Base-by-base conservation (phyloP, 495 filamentous ascomycete species). In the Hypoxylon crocopeplum region DNA sequence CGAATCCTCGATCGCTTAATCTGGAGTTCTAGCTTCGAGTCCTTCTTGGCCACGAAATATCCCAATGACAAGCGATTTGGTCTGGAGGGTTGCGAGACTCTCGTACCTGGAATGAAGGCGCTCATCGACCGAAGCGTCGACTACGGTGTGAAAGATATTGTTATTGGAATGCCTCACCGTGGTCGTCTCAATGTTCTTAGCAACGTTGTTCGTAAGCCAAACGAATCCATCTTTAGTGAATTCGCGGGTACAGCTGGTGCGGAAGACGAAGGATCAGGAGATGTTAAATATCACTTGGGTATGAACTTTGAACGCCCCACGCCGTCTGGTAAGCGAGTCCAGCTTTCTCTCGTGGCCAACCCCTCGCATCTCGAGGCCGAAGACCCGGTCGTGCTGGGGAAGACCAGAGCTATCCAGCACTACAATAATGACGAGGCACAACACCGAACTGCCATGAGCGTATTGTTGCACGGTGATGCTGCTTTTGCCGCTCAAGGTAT, bases 241-340 rank as follows among this genome's bases (percentile, higher is more conserved):
- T 98, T 98, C 67, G 89, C 88, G 53, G 94, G 94, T 56, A 89
- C 90, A 32, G 77, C 90, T 27, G 93, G 91, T 67, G 89, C 92
- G 20, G 87, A 87, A 54, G 94, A 98, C 67, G 94, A 98, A 76
- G 94, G 94, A 52, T 98, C 95, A 42, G 94, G 94, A 59, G 94
- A 98, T 74, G 94, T 98, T 72, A 98, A 98, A 75, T 98, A 98
- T 78, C 94, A 98, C 79, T 78, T 98, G 68, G 94, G 94, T 66
- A 98, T 98, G 94, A 98, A 98, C 79, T 98, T 98, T 68, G 95
- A 98, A 78, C 91, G 94, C 44, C 94, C 94, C 25, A 98, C 94
- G 16, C 94, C 94, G 48, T 98, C 95, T 20, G 94, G 94, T 67
- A 98, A 97, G 82, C 94, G 94, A 49, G 94, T 98, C 13, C 94